Evolutionary conservation across 495 filamentous ascomycete species (phyloP), one percentile per base, ranked within the genome.

Genomic region (Neurospora hispaniola): DNA sequence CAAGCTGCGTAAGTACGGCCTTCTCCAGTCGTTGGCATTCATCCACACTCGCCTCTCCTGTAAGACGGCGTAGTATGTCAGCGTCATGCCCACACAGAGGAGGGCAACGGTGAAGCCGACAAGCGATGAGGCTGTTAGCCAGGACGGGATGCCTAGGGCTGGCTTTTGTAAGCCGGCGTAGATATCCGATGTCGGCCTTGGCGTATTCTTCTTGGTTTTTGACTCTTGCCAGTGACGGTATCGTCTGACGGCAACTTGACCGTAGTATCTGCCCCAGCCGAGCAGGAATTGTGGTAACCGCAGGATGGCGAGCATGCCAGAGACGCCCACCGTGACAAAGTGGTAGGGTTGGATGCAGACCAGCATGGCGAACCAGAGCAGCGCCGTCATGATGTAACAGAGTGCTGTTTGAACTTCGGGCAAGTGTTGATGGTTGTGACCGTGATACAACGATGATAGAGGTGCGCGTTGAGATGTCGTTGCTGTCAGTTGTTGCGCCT

Each of bases 351-450:
- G 77, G 66, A 72, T 54, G 38, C 75, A 31, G 12, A 79, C 2
- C 18, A 79, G 71, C 16, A 75, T 16, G 31, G 73, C 20, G 42
- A 79, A 16, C 76, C 75, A 78, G 38, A 59, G 7, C 42, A 73
- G n/a, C 6, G 74, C 23, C 12, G 78, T 79, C 59, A 78, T 70
- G 16, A 78, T 23, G 48, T 71, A 48, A 73, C 77, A 78, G 42
- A 73, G 10, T 9, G 46, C 54, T 18, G 73, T 48, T 70, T 71
- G 76, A n/a, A 43, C 11, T 39, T 31, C 70, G n/a, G 70, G 69
- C 41, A 73, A 62, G n/a, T 46, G 5, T 44, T 76, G 59, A 3
- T 48, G 7, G 42, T 77, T 77, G 71, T 78, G 76, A 44, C 78
- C 78, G 74, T 79, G 78, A 70, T 69, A 73, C 27, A 66, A 35